These are phyloP conservation scores for Linnemannia zychae DNA, from an alignment of 192 early-diverging fungal species.

Conservation along the genomic window DNA sequence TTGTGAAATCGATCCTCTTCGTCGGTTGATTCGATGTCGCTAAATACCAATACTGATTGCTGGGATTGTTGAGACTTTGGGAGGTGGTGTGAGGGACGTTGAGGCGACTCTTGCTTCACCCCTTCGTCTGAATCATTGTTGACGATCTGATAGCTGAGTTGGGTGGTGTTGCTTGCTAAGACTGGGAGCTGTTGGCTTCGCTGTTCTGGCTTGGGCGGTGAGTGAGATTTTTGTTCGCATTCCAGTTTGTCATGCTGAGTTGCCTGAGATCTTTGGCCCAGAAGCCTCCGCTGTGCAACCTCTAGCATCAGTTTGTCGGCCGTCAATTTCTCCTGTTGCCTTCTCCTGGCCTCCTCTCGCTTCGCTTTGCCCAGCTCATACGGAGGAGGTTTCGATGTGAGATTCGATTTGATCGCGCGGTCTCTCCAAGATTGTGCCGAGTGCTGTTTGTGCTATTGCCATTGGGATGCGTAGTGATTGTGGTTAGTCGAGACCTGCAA, in stretches of 20 bases:
- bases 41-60: background rate
- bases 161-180: no score
- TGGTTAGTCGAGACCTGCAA: no score
- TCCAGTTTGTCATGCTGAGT: background rate
- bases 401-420: conserved; percentile 13
- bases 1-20: background rate
- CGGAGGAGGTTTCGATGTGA: conserved; percentile 12
- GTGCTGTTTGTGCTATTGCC: conserved; percentile 19
- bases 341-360: conserved; percentile 4
- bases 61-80: background rate
- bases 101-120: background rate
- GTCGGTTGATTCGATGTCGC: background rate
- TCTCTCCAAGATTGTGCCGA: conserved; percentile 37
- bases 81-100: background rate
- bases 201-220: no score
- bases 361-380: conserved; percentile 21
- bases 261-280: background rate
- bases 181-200: background rate
- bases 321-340: conserved; percentile 2
- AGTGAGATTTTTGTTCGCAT: background rate
- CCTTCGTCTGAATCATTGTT: conserved; percentile 17
- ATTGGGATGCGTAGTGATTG: background rate
- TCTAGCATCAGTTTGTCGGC: background rate
- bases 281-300: background rate
- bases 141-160: background rate